Evolutionary conservation across 805 yeast genomes (phyloP).

Genomic region (Geotrichum ghanense): DNA sequence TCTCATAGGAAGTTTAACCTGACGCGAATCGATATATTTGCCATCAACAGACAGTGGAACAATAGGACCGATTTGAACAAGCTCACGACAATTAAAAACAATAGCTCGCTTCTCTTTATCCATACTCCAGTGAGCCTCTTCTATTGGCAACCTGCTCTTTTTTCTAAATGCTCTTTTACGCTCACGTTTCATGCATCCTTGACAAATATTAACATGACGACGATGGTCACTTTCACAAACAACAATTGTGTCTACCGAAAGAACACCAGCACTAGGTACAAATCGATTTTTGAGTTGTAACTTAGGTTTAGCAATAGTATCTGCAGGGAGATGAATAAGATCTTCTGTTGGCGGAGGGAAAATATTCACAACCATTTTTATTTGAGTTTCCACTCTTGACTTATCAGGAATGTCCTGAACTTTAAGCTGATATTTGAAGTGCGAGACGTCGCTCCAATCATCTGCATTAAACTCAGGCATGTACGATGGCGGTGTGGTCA

Average conservation of each 20-base stretch:
- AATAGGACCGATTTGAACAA: slow-evolving; percentile 44
- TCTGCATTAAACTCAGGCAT: slow-evolving; percentile 10
- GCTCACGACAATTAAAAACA: slow-evolving; percentile 83
- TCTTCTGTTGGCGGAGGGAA: slow-evolving; percentile 70
- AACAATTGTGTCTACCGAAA: slow-evolving; percentile 63
- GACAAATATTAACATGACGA: slow-evolving; percentile 61
- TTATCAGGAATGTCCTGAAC: slow-evolving; percentile 60
- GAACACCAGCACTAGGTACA: slow-evolving; percentile 18
- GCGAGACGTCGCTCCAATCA: slow-evolving; percentile 9
- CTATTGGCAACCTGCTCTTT: slow-evolving; percentile 59
- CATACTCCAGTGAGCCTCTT: slow-evolving; percentile 73
- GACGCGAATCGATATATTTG: slow-evolving; percentile 22
- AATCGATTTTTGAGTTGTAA: slow-evolving; percentile 42
- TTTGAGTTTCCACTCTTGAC: slow-evolving; percentile 93
- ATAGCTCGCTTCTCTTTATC: slow-evolving; percentile 68
- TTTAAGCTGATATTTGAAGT: slow-evolving; percentile 9
- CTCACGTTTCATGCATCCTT: slow-evolving; percentile 84
- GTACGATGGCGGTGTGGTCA: slow-evolving; percentile 2
- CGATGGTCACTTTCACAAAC: slow-evolving; percentile 36
- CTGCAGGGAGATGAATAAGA: slow-evolving; percentile 71
- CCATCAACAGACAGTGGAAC: slow-evolving; percentile 18
- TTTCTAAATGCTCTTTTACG: slow-evolving; percentile 89
- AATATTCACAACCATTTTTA: slow-evolving; percentile 57
- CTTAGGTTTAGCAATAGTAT: slow-evolving; percentile 79
- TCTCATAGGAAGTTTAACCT: slow-evolving; percentile 50